Evolutionary conservation across 1,284 basidiomycete genomes (phyloP).

Genomic region (Pholiota adiposa): DNA sequence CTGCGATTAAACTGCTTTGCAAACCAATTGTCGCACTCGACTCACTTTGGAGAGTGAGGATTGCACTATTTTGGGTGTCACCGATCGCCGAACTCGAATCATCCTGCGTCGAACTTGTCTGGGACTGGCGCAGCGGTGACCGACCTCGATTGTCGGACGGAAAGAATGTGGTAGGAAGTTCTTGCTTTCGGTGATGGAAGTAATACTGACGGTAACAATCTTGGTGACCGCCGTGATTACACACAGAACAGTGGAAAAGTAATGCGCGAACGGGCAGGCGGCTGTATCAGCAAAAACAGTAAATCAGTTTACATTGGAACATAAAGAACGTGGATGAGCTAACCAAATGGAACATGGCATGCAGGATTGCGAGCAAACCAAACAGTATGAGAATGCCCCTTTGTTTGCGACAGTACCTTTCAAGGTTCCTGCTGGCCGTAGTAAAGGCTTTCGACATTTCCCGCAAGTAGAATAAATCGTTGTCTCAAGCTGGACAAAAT

Average conservation of each 20-base stretch:
- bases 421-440: slow-evolving; percentile 40
- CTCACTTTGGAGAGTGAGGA: background rate
- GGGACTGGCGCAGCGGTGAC: slow-evolving; percentile 20
- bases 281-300: slow-evolving; percentile 41
- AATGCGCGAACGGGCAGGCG: slow-evolving; percentile 72
- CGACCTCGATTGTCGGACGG: slow-evolving; percentile 27
- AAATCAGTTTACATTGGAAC: slow-evolving; percentile 3
- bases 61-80: slow-evolving; percentile 10
- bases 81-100: slow-evolving; percentile 24
- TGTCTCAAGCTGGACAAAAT: slow-evolving; percentile 61
- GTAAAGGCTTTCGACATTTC: slow-evolving; percentile 65
- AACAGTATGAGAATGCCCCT: slow-evolving; percentile 56
- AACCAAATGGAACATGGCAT: slow-evolving; percentile 75
- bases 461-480: slow-evolving; percentile 69
- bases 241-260: slow-evolving; percentile 72
- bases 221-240: slow-evolving; percentile 78
- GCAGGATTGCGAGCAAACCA: slow-evolving; percentile 51
- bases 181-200: slow-evolving; percentile 53
- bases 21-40: background rate
- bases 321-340: background rate
- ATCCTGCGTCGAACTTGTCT: slow-evolving; percentile 23
- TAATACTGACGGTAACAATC: slow-evolving; percentile 73
- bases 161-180: slow-evolving; percentile 35
- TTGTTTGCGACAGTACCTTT: slow-evolving; percentile 32
- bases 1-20: background rate